Base-by-base conservation (phyloP, 2,329 filamentous ascomycete genomes). In the Cytospora piceae region DNA sequence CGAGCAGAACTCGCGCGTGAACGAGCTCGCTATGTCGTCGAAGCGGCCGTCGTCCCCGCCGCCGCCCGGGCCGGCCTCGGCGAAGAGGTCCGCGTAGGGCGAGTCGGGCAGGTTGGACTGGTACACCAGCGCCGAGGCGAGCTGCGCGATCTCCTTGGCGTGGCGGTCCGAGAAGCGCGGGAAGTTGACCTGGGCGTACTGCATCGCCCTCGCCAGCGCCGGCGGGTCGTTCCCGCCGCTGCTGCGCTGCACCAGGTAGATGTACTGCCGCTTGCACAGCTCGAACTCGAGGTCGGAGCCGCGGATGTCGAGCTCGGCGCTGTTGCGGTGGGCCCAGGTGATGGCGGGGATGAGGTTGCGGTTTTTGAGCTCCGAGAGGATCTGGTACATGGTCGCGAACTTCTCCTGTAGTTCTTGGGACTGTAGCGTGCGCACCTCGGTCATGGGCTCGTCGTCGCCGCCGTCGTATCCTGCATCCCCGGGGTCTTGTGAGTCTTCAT, bases 271-370 rank as follows among this genome's bases (percentile, higher is more conserved):
- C 70, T 93, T 91, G 78, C 90, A 92, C 2, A 99, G 87, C 73
- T 99, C 94, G 69, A 98, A 99, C 75, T 98, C 94, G 2, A 99
- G 85, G 71, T 96, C 97, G 73, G 93, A 97, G 3, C 94, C 94
- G 57, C 93, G 86, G 4, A 86, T 84, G 73, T 97, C 93, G 3
- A 99, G 83, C 31, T 88, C 82, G 6, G 78, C 76, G 66, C 88
- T 89, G 72, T 97, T 90, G 31, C 83, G 74, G 46, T 88, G 83
- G 0, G 95, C 92, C 95, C 95, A 99, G 63, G 86, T 80, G 29
- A 99, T 98, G 1, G 95, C 95, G 0, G 93, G 92, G 0, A 85
- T 77, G 1, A 98, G 84, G 71, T 97, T 92, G 59, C 85, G 85
- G 31, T 87, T 81, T 70, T 90, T 91, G 65, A 98, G 82, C 64